These are phyloP conservation scores for Ganoderma leucocontextum DNA, from an alignment of 1,284 basidiomycete genomes.

Conservation along the genomic window DNA sequence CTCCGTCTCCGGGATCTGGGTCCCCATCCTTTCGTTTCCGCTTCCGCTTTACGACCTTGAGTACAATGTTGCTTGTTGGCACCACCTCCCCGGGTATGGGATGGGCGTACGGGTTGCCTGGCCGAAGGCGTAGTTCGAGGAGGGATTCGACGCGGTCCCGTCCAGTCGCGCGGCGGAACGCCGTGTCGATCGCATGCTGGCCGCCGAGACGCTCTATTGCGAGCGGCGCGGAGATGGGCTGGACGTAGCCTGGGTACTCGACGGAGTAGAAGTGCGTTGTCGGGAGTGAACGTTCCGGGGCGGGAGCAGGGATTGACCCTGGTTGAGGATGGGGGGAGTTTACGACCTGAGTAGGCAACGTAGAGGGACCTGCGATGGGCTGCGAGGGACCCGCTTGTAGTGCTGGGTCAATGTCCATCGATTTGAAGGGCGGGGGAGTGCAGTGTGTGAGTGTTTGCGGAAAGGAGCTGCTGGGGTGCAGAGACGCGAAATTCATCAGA, in stretches of 20 bases:
- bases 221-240: slow-evolving; percentile 63
- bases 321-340: neutral
- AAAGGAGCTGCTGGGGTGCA: neutral
- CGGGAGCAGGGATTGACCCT: slow-evolving; percentile 26
- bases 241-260: slow-evolving; percentile 91
- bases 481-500: slow-evolving; percentile 8
- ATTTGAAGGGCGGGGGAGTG: neutral
- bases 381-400: slow-evolving; percentile 22
- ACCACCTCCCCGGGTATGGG: slow-evolving; percentile 84
- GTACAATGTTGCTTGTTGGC: slow-evolving; percentile 77
- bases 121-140: slow-evolving; percentile 79
- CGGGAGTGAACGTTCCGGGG: slow-evolving; percentile 61
- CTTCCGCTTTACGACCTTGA: slow-evolving; percentile 81
- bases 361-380: slow-evolving; percentile 4
- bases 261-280: slow-evolving; percentile 77
- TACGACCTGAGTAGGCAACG: neutral
- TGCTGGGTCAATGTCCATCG: slow-evolving; percentile 13
- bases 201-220: slow-evolving; percentile 77
- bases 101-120: slow-evolving; percentile 79
- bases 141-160: slow-evolving; percentile 61
- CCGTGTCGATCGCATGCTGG: slow-evolving; percentile 71
- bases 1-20: slow-evolving; percentile 41
- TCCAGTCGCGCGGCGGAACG: slow-evolving; percentile 68
- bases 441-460: neutral
- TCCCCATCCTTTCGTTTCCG: slow-evolving; percentile 49